A percentile compares a stretch with the other conserved stretches of the same genome.
phyloP scores from a whole-genome alignment of 2,329 filamentous ascomycete species.

The Scedosporium dehoogii region DNA sequence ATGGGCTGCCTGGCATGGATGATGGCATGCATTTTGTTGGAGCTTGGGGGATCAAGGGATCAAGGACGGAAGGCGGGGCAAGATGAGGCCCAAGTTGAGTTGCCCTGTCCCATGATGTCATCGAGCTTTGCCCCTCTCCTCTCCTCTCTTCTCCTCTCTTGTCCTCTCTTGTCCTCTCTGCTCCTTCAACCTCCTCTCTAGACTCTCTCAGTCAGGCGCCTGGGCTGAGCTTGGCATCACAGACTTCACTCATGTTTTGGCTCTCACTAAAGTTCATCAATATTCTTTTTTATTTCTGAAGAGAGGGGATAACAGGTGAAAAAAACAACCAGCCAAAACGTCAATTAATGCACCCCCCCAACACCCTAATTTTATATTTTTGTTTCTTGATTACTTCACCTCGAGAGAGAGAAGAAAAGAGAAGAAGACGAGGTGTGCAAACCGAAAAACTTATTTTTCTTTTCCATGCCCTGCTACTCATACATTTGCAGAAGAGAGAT shows the following conservation, averaged over 20 bases:
- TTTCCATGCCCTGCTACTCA: conserved; percentile 9
- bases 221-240: no score
- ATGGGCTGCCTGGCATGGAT: background rate
- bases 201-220: no score
- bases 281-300: no score
- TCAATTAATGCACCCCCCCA: background rate
- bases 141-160: no score
- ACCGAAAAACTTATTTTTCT: background rate
- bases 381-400: background rate
- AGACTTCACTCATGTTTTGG: no score
- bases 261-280: no score
- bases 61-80: background rate
- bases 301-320: background rate
- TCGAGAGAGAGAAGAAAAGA: conserved; percentile 7
- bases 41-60: background rate
- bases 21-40: no score
- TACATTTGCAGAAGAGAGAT: conserved; percentile 6
- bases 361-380: conserved; percentile 2
- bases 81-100: background rate
- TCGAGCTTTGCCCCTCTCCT: background rate
- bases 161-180: no score
- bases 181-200: no score
- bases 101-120: background rate
- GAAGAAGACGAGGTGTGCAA: background rate
- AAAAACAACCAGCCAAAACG: background rate